A percentile compares a stretch with the other conserved stretches of the same genome.
Evolutionary conservation across 2,329 filamentous ascomycete genomes (phyloP).

Genomic region (Clarireedia homoeocarpa): DNA sequence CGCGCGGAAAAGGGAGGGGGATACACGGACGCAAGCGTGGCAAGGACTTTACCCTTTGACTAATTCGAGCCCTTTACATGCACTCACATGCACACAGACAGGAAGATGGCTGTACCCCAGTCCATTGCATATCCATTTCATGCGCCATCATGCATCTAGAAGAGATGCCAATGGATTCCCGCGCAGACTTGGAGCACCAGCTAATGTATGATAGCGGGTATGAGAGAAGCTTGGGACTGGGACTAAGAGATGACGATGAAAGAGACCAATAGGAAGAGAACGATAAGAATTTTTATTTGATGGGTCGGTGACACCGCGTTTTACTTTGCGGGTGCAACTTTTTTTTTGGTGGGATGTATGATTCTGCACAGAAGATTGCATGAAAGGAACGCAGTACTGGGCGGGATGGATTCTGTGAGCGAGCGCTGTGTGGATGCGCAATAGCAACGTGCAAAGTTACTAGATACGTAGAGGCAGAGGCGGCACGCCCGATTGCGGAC

Average conservation of each 20-base stretch:
- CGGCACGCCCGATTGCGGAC: too few species aligned
- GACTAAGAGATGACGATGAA: not conserved
- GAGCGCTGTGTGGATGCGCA: too few species aligned
- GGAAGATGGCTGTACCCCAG: too few species aligned
- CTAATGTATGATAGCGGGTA: constrained; percentile 1
- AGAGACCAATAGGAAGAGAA: not conserved
- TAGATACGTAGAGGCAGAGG: too few species aligned
- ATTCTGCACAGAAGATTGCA: too few species aligned
- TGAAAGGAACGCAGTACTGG: too few species aligned
- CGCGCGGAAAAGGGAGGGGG: too few species aligned
- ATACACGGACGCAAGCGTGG: too few species aligned
- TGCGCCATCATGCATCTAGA: not conserved
- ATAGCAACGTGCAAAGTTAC: too few species aligned
- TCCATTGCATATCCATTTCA: not conserved
- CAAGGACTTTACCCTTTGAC: not conserved
- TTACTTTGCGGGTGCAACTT: not conserved
- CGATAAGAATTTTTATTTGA: constrained; percentile 13
- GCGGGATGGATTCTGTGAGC: too few species aligned
- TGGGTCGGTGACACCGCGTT: constrained; percentile 7
- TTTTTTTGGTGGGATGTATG: not conserved
- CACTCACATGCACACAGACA: not conserved
- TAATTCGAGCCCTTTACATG: not conserved
- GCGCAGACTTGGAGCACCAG: not conserved
- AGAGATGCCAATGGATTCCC: not conserved
- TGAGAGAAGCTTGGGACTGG: not conserved